Conservation (phyloP, 371 early-diverging fungal genomes). For the Fennellomyces sp. region DNA sequence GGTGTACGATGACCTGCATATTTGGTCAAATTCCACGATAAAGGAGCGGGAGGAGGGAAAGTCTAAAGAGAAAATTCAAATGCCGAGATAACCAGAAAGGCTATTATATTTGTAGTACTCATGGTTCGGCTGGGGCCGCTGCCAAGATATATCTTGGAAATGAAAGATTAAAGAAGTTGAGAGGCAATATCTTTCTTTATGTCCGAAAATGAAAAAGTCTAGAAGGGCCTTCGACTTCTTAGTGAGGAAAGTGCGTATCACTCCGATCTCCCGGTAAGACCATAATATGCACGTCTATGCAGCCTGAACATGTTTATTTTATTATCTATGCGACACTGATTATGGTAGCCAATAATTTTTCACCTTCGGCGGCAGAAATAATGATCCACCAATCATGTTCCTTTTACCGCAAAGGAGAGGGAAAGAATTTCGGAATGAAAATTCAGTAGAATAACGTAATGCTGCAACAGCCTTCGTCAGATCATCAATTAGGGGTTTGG, state of each 20-base stretch:
- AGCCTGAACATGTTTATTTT: background rate
- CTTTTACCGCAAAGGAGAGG: background rate
- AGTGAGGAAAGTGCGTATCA: background rate
- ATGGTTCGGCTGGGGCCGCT: too few relatives aligned
- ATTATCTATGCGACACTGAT: background rate
- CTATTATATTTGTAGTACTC: too few relatives aligned
- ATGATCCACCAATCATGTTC: background rate
- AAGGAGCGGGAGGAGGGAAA: constrained; percentile 4
- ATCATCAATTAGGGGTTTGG: background rate
- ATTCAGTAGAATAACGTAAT: background rate
- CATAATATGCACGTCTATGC: background rate
- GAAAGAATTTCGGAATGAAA: background rate
- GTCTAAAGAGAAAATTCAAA: background rate
- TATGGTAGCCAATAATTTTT: background rate
- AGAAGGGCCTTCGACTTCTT: background rate
- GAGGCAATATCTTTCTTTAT: too few relatives aligned
- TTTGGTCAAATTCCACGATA: background rate
- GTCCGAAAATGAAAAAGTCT: background rate
- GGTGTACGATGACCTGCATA: background rate
- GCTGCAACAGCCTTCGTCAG: background rate
- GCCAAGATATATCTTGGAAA: too few relatives aligned
- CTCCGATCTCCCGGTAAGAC: background rate
- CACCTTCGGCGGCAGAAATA: background rate
- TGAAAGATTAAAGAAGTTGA: too few relatives aligned
- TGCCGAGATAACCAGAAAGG: background rate